Evolutionary conservation across 192 early-diverging fungal genomes (phyloP).

Genomic region (Rhizophagus clarus): DNA sequence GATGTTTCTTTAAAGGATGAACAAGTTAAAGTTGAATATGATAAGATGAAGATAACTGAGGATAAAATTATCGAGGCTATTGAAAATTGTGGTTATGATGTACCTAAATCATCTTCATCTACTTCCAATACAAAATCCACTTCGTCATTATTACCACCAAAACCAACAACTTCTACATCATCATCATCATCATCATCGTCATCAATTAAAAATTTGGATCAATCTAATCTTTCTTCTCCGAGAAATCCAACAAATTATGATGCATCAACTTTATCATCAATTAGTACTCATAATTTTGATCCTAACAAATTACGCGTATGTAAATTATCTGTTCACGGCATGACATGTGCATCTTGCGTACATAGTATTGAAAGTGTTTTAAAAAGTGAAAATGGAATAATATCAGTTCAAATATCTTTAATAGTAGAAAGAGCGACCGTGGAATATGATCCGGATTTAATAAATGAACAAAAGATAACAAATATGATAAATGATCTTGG

Average conservation of each 20-base stretch:
- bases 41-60: conserved; percentile 38
- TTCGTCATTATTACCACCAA: no score
- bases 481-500: conserved; percentile 72
- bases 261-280: no score
- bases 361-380: conserved; percentile 78
- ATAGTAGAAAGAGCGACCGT: conserved; percentile 81
- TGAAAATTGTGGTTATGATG: conserved; percentile 73
- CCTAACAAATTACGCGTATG: not conserved
- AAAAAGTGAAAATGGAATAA: conserved; percentile 57
- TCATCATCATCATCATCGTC: not conserved
- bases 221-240: not conserved
- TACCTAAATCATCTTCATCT: conserved; percentile 35
- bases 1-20: conserved; percentile 59
- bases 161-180: no score
- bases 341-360: conserved; percentile 97
- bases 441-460: conserved; percentile 55
- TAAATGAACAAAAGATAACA: conserved; percentile 52
- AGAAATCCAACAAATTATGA: no score
- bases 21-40: conserved; percentile 57
- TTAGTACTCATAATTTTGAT: not conserved
- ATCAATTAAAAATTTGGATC: no score
- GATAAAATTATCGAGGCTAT: conserved; percentile 59
- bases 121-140: no score
- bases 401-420: conserved; percentile 78
- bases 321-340: conserved; percentile 65